Percentiles rank a stretch among this genome's conserved stretches.
These are phyloP conservation scores for Thermothelomyces thermophilus DNA, from an alignment of 2,329 filamentous ascomycete species.

Conservation along the genomic window DNA sequence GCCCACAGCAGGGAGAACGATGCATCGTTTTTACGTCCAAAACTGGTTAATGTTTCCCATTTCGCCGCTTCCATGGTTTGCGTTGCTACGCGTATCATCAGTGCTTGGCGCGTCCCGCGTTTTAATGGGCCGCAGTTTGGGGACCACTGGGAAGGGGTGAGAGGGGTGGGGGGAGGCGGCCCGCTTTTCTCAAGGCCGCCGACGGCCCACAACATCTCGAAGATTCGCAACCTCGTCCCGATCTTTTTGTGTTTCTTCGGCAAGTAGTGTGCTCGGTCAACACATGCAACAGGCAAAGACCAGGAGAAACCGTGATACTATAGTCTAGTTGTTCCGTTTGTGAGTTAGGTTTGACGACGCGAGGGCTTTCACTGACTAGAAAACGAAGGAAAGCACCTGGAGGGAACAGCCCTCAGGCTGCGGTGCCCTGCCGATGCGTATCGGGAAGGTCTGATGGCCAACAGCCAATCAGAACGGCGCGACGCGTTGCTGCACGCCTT, in stretches of 20 bases:
- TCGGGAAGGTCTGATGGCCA: conserved; percentile 16
- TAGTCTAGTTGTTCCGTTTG: background rate
- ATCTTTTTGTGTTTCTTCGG: background rate
- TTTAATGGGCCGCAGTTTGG: conserved; percentile 23
- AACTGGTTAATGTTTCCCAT: conserved; percentile 5
- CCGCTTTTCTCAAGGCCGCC: conserved; percentile 10
- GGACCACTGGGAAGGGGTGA: conserved; percentile 12
- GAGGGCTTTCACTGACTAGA: conserved; percentile 1
- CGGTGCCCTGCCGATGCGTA: conserved; percentile 18
- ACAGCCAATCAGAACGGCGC: conserved; percentile 31
- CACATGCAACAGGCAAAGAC: background rate
- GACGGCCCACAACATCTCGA: background rate
- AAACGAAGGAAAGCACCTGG: no score
- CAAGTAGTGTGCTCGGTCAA: background rate
- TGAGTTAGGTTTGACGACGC: conserved; percentile 15
- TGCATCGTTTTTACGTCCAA: no score
- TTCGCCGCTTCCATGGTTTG: conserved; percentile 23
- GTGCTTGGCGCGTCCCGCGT: conserved; percentile 26
- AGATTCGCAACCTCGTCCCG: background rate
- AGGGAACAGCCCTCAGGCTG: no score
- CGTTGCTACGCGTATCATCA: conserved; percentile 28
- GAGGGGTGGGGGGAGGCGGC: no score
- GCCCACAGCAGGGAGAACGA: no score
- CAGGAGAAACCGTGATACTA: conserved; percentile 1
- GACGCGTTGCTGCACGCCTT: conserved; percentile 35